Base-by-base conservation (phyloP, 1,284 basidiomycete genomes). In the Fomitopsis palustris region DNA sequence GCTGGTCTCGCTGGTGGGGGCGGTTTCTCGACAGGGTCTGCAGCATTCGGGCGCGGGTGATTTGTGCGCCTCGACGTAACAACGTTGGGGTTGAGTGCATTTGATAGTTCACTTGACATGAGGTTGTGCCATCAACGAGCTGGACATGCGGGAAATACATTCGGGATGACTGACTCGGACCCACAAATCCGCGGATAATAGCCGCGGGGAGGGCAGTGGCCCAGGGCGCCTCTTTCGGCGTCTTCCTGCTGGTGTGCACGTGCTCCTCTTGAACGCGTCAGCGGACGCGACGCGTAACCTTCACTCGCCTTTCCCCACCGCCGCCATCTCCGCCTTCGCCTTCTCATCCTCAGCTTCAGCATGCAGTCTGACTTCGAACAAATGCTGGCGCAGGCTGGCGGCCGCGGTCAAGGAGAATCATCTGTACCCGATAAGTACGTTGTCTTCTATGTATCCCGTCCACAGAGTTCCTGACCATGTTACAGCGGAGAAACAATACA, bases 401-500 rank as follows among this genome's bases (percentile, higher is more conserved):
- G 58, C 37, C 72, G 76, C 33, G 73, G 74, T 42, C 76, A 72
- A 27, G 77, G 65, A 33, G 88, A 90, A 59, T 68, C 75, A 1
- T 76, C 76, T 37, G 79, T 85, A 17, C 90, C 90, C 55, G 90
- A 92, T 80, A 92, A 91, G 89, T 91, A 65, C 59, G 79, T 74
- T 6, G 12, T 33, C 8, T 38, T 25, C 33, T n/a, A 14, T 38
- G 39, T 53, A 19, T 42, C 25, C 29, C 21, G 10, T 16, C 43
- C 7, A 39, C 2, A 42, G 25, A 2, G 19, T 43, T 39, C 53
- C 33, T 63, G 33, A 57, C 38, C 16, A n/a, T 61, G 19, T 38
- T 17, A 6, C 68, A 96, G 94, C 72, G 94, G 95, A 72, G 95
- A 98, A 79, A 93, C 95, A 64, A 95, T 98, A 62, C 94, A 97